Evolutionary conservation across 495 filamentous ascomycete species (phyloP).

Genomic region (Aspergillus ostianus): DNA sequence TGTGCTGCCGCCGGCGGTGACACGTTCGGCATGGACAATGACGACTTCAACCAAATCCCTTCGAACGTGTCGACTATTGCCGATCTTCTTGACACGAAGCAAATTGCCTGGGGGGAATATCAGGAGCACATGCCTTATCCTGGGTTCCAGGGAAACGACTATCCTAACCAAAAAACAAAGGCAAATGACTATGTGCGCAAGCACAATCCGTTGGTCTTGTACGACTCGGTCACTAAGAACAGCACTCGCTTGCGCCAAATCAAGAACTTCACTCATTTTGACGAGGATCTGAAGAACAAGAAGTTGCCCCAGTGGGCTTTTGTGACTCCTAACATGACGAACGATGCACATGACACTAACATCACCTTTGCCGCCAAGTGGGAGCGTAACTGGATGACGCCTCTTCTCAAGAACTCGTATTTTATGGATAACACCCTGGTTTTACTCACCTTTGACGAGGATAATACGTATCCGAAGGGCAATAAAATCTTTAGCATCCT

Average conservation of each 20-base stretch:
- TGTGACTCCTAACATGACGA: conserved; percentile 75
- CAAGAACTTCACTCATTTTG: conserved; percentile 68
- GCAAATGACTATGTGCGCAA: conserved; percentile 73
- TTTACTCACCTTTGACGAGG: conserved; percentile 69
- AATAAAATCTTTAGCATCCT: conserved; percentile 63
- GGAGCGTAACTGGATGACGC: conserved; percentile 57
- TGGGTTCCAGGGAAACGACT: conserved; percentile 61
- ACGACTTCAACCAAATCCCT: conserved; percentile 55
- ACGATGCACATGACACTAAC: conserved; percentile 68
- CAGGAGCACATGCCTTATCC: conserved; percentile 68
- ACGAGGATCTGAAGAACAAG: conserved; percentile 54
- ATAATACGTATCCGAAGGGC: conserved; percentile 49
- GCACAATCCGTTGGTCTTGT: conserved; percentile 66
- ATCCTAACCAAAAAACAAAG: conserved; percentile 49
- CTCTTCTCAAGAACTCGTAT: conserved; percentile 60
- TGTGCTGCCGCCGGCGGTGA: conserved; percentile 61
- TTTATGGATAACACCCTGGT: conserved; percentile 70
- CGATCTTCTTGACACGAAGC: conserved; percentile 66
- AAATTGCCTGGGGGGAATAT: conserved; percentile 68
- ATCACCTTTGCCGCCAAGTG: conserved; percentile 60
- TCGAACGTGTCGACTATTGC: conserved; percentile 65
- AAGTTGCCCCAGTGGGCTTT: conserved; percentile 71
- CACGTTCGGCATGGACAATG: conserved; percentile 68
- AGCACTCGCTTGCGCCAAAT: conserved; percentile 55
- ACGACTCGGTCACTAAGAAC: conserved; percentile 56